These are phyloP conservation scores for Xylaria sp. DNA, from an alignment of 2,329 filamentous ascomycete species.

Conservation along the genomic window DNA sequence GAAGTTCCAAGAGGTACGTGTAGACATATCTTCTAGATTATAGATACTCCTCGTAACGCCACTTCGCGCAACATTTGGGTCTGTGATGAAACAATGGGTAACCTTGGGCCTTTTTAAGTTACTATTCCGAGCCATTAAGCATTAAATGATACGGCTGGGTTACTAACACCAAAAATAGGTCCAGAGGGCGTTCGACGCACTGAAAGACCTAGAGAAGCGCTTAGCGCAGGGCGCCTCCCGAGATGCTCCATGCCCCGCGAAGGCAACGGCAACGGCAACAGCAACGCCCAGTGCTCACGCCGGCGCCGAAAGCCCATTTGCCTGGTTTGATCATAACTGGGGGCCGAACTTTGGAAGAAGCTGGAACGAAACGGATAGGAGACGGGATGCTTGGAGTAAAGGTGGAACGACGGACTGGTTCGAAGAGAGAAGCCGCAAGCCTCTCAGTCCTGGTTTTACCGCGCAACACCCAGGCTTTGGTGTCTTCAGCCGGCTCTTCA, in stretches of 20 bases:
- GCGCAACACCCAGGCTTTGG: constrained; percentile 11
- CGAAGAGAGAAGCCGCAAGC: constrained; percentile 5
- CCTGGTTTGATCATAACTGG: constrained; percentile 18
- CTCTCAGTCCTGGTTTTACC: neutral
- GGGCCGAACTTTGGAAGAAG: constrained; percentile 7
- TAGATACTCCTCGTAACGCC: neutral
- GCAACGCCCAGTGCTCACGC: neutral
- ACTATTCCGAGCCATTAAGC: neutral
- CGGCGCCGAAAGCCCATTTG: neutral
- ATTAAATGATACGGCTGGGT: neutral
- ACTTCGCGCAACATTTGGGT: neutral
- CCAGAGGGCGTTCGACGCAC: constrained; percentile 15
- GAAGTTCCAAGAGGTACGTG: constrained; percentile 24
- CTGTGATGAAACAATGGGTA: neutral
- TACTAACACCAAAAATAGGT: constrained; percentile 17
- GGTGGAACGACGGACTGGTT: constrained; percentile 5
- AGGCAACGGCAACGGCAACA: neutral
- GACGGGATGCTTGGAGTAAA: neutral
- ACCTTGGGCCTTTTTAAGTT: neutral
- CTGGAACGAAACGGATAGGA: neutral
- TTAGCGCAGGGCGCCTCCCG: neutral
- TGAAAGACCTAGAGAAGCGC: constrained; percentile 7
- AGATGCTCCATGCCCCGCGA: neutral
- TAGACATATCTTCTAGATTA: neutral
- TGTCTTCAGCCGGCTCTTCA: constrained; percentile 15